Base-by-base conservation (phyloP, 257 asterid genomes). In the Nicotiana noctiflora region DNA sequence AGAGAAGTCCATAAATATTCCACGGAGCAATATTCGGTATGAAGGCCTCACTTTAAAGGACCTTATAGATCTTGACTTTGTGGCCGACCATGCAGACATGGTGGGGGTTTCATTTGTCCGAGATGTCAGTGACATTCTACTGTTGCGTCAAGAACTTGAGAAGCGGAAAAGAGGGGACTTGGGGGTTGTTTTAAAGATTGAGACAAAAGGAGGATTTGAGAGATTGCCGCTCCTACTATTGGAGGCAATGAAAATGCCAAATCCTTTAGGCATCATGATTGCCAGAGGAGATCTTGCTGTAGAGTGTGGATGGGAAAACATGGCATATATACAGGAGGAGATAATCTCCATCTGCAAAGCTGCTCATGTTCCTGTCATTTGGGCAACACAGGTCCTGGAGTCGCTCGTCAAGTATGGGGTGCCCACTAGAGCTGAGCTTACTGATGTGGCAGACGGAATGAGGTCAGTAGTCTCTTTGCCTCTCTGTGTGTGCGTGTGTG, bases 201-300 rank as follows among this genome's bases (percentile, higher is more conserved):
- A 92, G 89, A 92, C 97, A 4, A 88, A 79, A 83, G 91, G 91
- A 59, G 97, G 93, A 75, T 84, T 89, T 37, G 91, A 90, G 89
- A 92, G 89, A 32, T 60, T 92, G 80, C 94, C 97, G 0, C 86
- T 90, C 51, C 75, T 92, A 74, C 75, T 92, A 59, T 78, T 92
- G 59, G 97, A 92, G 87, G 92, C 93, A 9, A 89, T 92, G 94
- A 92, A 89, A 84, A 85, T 70, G 67, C 79, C 87, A 14, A 92
- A 92, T 63, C 93, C 92, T 15, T 80, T 92, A 55, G 94, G 97
- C 5, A 90, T 92, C 75, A 92, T 92, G 97, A 88, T 92, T 60
- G 97, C 97, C 59, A 85, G 97, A 87, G 97, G 97, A 27, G 97
- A 92, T 85, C 97, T 92, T 27, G 97, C 97, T 4, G 97, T 92